A percentile compares a stretch with the other conserved stretches of the same genome.
These are phyloP conservation scores for Cutaneotrichosporon sp. DNA, from an alignment of 1,284 basidiomycete genomes.

Conservation along the genomic window DNA sequence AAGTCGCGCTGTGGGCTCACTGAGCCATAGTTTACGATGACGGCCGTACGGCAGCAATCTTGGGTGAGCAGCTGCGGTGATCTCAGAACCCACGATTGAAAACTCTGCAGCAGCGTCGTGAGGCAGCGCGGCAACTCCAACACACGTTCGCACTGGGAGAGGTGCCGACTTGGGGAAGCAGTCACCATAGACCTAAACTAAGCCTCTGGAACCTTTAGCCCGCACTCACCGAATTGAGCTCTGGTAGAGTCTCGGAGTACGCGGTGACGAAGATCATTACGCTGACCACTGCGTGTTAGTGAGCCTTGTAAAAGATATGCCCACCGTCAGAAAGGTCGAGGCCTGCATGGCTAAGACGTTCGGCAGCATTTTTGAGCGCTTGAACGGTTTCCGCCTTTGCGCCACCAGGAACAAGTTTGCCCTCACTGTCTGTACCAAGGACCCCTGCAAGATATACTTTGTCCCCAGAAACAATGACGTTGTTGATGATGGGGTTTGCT, in stretches of 20 bases:
- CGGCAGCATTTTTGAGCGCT: slow-evolving; percentile 64
- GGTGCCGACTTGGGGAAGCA: slow-evolving; percentile 8
- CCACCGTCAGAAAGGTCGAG: slow-evolving; percentile 18
- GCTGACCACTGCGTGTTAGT: slow-evolving; percentile 5
- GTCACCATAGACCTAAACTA: slow-evolving; percentile 5
- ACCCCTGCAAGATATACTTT: slow-evolving; percentile 16
- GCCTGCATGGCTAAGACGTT: slow-evolving; percentile 6
- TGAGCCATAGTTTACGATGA: background rate
- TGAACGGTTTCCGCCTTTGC: slow-evolving; percentile 68
- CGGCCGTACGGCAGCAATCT: background rate
- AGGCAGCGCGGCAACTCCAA: slow-evolving; percentile 15
- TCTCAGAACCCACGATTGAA: slow-evolving; percentile 9
- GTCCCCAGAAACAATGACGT: slow-evolving; percentile 13
- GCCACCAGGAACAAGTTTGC: slow-evolving; percentile 63
- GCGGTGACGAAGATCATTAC: slow-evolving; percentile 12
- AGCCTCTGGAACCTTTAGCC: background rate
- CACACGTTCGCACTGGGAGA: slow-evolving; percentile 12
- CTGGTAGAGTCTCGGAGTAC: slow-evolving; percentile 9
- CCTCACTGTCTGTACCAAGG: slow-evolving; percentile 55
- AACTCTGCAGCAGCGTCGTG: slow-evolving; percentile 13
- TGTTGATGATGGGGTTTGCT: slow-evolving; percentile 12
- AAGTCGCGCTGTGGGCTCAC: no score
- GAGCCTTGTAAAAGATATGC: background rate
- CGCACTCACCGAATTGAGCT: slow-evolving; percentile 12
- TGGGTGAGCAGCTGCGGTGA: background rate